Base-by-base conservation (phyloP, 805 yeast species). In the Metahyphopichia silvanorum region DNA sequence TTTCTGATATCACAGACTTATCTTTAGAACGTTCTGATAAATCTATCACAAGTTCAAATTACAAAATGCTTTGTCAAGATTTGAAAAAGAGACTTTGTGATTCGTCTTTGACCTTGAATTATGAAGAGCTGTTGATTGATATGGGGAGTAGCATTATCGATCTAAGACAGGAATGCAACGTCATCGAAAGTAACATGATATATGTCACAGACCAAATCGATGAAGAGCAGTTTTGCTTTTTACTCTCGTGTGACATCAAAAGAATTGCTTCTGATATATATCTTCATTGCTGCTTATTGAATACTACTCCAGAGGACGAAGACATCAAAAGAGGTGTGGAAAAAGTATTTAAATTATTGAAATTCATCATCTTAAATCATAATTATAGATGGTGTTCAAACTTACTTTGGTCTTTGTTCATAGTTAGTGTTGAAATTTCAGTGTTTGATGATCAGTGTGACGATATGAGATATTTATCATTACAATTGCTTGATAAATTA, bases 1-100 rank as follows among this genome's bases (percentile, higher is more conserved):
- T 59, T 10, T 43, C 59, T 6, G 60, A 57, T 25, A 55, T 57
- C 21, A 59, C 65, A 6, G 63, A 59, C 31, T 39, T 59, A 21
- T 57, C 63, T 5, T 46, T 53, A 25, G 61, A 57, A 32, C 40
- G 59, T 32, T 32, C 27, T 7, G 33, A 39, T 23, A 25, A 30
- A 8, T 37, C 34, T 3, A 38, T 53, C 3, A 20, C 44, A 2
- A 45, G 43, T 20, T 17, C 28, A 4, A 37, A 39, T n/a, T 53
- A 46, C 35, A 11, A 21, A 6, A 27, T 33, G 5, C 25, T 49
- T 16, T 38, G 49, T 21, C 32, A 37, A 12, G 49, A 35, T 13
- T 40, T 57, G 34, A 33, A 37, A 21, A 19, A 25, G 4, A 37
- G 42, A 25, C 31, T 57, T 16, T 40, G 38, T 7, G 18, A 17